Evolutionary conservation across 306 rosid genomes (phyloP).

Genomic region (Herpetospermum pedunculosum): DNA sequence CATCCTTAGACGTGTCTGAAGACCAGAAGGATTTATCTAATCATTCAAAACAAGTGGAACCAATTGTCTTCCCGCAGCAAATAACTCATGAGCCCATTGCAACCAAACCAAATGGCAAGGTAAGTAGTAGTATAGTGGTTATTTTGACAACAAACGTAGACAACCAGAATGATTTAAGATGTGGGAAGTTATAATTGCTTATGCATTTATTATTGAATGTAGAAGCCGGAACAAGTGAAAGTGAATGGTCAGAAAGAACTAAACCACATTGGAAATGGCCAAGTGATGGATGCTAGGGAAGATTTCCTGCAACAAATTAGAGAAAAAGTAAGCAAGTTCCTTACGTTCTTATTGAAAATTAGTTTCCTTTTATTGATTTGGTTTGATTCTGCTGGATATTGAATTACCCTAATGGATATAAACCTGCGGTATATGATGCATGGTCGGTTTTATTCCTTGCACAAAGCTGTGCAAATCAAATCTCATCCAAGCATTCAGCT

Average conservation of each 20-base stretch:
- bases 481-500: neutral
- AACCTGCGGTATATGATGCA: neutral
- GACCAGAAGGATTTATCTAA: conserved; percentile 22
- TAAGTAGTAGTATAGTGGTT: conserved; percentile 13
- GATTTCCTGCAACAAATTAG: conserved; percentile 83
- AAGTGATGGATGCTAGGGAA: conserved; percentile 46
- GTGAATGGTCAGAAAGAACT: conserved; percentile 29
- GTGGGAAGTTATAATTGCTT: neutral
- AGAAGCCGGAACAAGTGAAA: neutral
- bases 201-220: neutral
- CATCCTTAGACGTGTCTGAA: conserved; percentile 29
- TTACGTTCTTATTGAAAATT: neutral
- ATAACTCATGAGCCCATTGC: conserved; percentile 16
- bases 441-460: neutral
- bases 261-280: conserved; percentile 28
- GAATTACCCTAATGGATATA: neutral
- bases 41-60: conserved; percentile 22
- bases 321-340: conserved; percentile 40
- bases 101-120: conserved; percentile 32
- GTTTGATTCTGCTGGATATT: neutral
- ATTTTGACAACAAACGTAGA: neutral
- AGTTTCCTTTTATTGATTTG: neutral
- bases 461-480: neutral
- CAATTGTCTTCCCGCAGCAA: conserved; percentile 27
- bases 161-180: neutral